Percentiles rank a stretch among this genome's conserved stretches.
These are phyloP conservation scores for Suillus bovinus DNA, from an alignment of 768 basidiomycete species.

Conservation along the genomic window DNA sequence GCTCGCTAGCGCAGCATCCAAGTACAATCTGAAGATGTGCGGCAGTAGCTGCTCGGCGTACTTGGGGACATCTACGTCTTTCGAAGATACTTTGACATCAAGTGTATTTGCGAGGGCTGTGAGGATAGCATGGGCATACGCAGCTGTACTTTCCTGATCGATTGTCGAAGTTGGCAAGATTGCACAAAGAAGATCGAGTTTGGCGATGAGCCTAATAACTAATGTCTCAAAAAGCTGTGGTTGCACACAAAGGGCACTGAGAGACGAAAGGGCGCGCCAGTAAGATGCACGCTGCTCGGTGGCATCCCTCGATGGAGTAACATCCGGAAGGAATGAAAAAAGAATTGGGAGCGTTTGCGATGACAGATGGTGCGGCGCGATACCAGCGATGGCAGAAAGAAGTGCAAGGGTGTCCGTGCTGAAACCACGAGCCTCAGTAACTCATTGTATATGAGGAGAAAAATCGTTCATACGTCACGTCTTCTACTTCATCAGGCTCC, in stretches of 20 bases:
- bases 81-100: conserved; percentile 45
- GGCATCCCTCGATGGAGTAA: conserved; percentile 56
- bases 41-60: conserved; percentile 79
- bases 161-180: conserved; percentile 27
- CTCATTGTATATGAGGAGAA: not conserved
- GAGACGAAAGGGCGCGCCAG: conserved; percentile 65
- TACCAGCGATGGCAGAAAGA: conserved; percentile 58
- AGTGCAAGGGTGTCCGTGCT: conserved; percentile 65
- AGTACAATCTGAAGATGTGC: conserved; percentile 63
- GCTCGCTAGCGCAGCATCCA: conserved; percentile 39
- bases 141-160: conserved; percentile 64
- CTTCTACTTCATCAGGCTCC: conserved; percentile 52
- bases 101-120: conserved; percentile 67
- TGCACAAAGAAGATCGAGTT: conserved; percentile 70
- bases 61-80: conserved; percentile 74
- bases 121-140: conserved; percentile 86
- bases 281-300: conserved; percentile 57
- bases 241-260: conserved; percentile 72
- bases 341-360: conserved; percentile 79
- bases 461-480: conserved; percentile 43
- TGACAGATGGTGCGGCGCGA: conserved; percentile 64
- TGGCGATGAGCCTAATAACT: conserved; percentile 72
- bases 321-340: conserved; percentile 72
- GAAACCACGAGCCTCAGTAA: conserved; percentile 7
- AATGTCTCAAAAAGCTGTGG: conserved; percentile 83